Base-by-base conservation (phyloP, 2,329 filamentous ascomycete species). In the Colletotrichum destructivum region DNA sequence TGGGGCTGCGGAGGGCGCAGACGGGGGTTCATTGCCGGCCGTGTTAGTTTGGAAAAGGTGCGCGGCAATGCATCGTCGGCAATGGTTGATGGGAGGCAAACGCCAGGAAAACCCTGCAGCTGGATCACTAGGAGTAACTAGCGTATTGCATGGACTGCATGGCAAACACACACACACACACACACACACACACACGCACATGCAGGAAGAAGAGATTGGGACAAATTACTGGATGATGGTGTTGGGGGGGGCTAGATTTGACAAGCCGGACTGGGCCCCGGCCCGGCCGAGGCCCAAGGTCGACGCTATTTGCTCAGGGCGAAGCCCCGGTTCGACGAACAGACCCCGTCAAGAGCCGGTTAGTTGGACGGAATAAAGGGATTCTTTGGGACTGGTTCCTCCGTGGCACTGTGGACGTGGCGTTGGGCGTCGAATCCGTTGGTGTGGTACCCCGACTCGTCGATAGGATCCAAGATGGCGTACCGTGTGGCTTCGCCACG, bases 221-320 rank as follows among this genome's bases (percentile, higher is more conserved):
- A 46, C 7, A 46, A 46, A 16, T 16, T 26, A 26, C 26, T 26
- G 26, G 4, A 26, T 23, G 21, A 4, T 4, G n/a, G n/a, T 12
- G 16, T 23, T 7, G 4, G 11, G 12, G 13, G n/a, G n/a, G n/a
- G 26, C 26, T 4, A 26, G 26, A 26, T 26, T 26, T 26, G 26
- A 26, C 26, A 4, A 26, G 26, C 26, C 26, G 26, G 26, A 26
- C 26, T 71, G 47, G 65, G n/a, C 42, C 65, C 57, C 69, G 65
- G 69, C 44, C n/a, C 59, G 69, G 46, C 69, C 69, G 54, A 69
- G 60, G 69, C 63, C 38, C 55, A 49, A 59, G 16, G 44, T 59
- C 44, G 54, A 21, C 52, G 69, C 59, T 49, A 69, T 69, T 54
- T 63, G 47, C 26, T 26, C 21, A 16, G 65, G 57, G 26, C 40